These are phyloP conservation scores for Fusarium sp. DNA, from an alignment of 2,329 filamentous ascomycete genomes.

Conservation along the genomic window DNA sequence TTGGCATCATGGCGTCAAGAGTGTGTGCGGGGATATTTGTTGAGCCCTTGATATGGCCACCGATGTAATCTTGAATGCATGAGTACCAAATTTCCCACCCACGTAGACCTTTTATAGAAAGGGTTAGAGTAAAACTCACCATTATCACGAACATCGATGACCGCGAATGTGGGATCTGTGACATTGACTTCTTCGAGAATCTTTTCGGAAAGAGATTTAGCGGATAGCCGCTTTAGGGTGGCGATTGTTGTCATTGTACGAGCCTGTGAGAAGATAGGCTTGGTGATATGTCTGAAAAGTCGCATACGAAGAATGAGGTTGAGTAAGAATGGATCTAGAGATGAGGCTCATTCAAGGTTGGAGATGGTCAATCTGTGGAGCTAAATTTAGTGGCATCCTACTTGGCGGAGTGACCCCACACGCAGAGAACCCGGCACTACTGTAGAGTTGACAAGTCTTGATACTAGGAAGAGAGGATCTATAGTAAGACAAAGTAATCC, in stretches of 20 bases:
- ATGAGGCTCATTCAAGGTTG: conserved; percentile 17
- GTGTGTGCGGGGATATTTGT: conserved; percentile 79
- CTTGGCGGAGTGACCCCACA: conserved; percentile 7
- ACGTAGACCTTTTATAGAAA: too few relatives aligned
- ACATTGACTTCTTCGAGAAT: conserved; percentile 65
- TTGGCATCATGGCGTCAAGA: conserved; percentile 82
- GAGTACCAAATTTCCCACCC: background rate
- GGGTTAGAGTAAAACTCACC: conserved; percentile 58
- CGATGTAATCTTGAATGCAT: conserved; percentile 77
- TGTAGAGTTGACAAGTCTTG: background rate
- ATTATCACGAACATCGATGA: conserved; percentile 91
- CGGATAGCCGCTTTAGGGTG: conserved; percentile 74
- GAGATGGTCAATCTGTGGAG: conserved; percentile 5
- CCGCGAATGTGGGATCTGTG: conserved; percentile 67
- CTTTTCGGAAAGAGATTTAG: conserved; percentile 74
- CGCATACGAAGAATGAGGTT: conserved; percentile 28
- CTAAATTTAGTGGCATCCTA: conserved; percentile 13
- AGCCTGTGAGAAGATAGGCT: conserved; percentile 14
- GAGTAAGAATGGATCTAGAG: background rate
- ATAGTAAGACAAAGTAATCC: too few relatives aligned
- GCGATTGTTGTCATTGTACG: conserved; percentile 67
- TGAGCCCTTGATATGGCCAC: conserved; percentile 86
- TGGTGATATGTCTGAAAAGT: conserved; percentile 14
- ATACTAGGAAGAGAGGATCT: background rate
- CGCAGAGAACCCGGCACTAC: background rate